Conservation (phyloP, 805 yeast species). For the Zygosaccharomyces rouxii region DNA sequence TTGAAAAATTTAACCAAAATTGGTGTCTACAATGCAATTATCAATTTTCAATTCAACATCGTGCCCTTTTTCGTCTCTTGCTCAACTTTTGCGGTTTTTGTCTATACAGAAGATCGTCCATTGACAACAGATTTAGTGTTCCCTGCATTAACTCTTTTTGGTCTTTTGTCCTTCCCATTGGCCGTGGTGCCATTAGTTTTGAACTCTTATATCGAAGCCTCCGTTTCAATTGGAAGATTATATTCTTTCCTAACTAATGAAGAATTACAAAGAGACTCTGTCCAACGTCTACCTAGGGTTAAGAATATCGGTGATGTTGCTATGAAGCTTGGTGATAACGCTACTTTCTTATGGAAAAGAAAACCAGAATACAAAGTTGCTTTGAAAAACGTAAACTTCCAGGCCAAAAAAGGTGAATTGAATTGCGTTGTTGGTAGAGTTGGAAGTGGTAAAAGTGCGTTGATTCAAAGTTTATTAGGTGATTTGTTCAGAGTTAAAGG, state of each 20-base stretch:
- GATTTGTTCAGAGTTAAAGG: conserved; percentile 77
- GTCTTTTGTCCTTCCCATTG: conserved; percentile 83
- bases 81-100: conserved; percentile 80
- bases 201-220: conserved; percentile 81
- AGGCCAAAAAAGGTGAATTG: conserved; percentile 68
- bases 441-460: conserved; percentile 85
- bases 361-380: conserved; percentile 67
- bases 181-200: conserved; percentile 90
- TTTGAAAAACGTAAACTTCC: conserved; percentile 55
- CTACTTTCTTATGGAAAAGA: conserved; percentile 76
- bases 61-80: conserved; percentile 90
- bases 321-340: conserved; percentile 52
- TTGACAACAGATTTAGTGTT: conserved; percentile 87
- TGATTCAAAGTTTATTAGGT: conserved; percentile 76
- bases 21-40: conserved; percentile 66
- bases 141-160: conserved; percentile 85
- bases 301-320: conserved; percentile 60
- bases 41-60: conserved; percentile 72
- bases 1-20: conserved; percentile 68
- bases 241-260: conserved; percentile 64
- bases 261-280: conserved; percentile 80
- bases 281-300: conserved; percentile 42
- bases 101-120: conserved; percentile 53
- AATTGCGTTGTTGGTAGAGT: conserved; percentile 86
- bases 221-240: conserved; percentile 75